Evolutionary conservation across 768 basidiomycete species (phyloP).

Genomic region (Suillus brevipes): DNA sequence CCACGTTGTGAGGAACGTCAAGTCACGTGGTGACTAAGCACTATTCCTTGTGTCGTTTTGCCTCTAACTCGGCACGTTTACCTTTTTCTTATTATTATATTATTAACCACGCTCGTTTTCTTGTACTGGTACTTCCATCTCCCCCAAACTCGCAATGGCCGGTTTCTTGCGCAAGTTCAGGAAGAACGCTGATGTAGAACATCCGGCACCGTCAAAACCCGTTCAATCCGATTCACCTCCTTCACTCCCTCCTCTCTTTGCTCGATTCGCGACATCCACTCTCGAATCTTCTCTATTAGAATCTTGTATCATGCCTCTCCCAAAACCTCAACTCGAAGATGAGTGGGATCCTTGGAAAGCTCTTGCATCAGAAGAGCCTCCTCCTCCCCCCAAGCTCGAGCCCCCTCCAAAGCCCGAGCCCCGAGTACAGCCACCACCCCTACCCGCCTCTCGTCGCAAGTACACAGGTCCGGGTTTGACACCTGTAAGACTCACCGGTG

Average conservation of each 20-base stretch:
- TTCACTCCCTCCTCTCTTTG: conserved; percentile 43
- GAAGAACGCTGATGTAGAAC: neutral
- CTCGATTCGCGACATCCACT: conserved; percentile 38
- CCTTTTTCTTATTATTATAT: neutral
- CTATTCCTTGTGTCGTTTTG: neutral
- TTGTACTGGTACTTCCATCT: conserved; percentile 7
- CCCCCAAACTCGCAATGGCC: conserved; percentile 41
- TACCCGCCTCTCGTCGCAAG: neutral
- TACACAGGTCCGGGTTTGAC: neutral
- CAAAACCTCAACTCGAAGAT: conserved; percentile 8
- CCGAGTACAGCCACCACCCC: neutral
- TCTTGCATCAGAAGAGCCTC: conserved; percentile 4
- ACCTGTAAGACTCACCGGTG: conserved; percentile 13
- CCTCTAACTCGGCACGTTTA: neutral
- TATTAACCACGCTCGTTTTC: neutral
- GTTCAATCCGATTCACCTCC: conserved; percentile 20
- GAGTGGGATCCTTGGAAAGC: conserved; percentile 29
- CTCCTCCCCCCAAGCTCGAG: neutral
- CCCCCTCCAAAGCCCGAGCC: neutral
- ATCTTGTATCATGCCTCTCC: neutral
- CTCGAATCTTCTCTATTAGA: conserved; percentile 21
- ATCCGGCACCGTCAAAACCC: conserved; percentile 8
- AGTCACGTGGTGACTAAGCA: neutral
- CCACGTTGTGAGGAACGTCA: no score
- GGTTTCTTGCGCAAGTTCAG: conserved; percentile 56